phyloP scores from a whole-genome alignment of 2,329 filamentous ascomycete genomes.

The Stagonosporopsis rhizophila region DNA sequence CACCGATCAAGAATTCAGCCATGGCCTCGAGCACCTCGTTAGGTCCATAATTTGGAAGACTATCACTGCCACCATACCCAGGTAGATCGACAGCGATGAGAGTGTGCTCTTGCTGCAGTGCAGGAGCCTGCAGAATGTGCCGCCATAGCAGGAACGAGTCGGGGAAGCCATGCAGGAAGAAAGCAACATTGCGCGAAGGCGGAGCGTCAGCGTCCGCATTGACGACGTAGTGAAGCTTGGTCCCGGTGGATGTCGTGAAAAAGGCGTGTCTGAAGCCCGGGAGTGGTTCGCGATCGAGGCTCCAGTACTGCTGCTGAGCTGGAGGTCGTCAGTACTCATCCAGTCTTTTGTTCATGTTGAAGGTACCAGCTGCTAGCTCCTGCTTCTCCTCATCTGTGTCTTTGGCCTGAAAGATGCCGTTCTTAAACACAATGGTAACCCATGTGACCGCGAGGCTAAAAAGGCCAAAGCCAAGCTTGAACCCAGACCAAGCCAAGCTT shows the following conservation, averaged over 20 bases:
- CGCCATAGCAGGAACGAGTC: conserved; percentile 65
- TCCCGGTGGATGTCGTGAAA: conserved; percentile 56
- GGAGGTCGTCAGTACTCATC: conserved; percentile 6
- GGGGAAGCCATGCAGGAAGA: conserved; percentile 67
- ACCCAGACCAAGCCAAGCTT: conserved; percentile 32
- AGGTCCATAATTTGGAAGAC: conserved; percentile 57
- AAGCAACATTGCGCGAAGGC: conserved; percentile 52
- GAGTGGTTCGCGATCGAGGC: conserved; percentile 56
- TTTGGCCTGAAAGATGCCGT: conserved; percentile 38
- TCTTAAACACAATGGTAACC: conserved; percentile 31
- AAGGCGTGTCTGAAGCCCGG: conserved; percentile 60
- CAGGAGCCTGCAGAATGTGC: conserved; percentile 53
- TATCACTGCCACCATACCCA: conserved; percentile 65
- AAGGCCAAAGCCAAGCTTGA: conserved; percentile 44
- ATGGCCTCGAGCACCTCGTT: conserved; percentile 61
- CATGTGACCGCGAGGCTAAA: conserved; percentile 33
- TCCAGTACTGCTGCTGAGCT: conserved; percentile 64
- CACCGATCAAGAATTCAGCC: conserved; percentile 60
- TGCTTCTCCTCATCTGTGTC: conserved; percentile 38
- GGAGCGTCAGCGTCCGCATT: conserved; percentile 32
- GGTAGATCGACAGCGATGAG: conserved; percentile 65
- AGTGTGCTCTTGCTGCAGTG: conserved; percentile 48
- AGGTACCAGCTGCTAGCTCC: conserved; percentile 36
- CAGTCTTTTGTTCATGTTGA: neutral
- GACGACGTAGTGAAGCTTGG: conserved; percentile 63